Base-by-base conservation (phyloP, 2,329 filamentous ascomycete genomes). In the Clonostachys sp. region DNA sequence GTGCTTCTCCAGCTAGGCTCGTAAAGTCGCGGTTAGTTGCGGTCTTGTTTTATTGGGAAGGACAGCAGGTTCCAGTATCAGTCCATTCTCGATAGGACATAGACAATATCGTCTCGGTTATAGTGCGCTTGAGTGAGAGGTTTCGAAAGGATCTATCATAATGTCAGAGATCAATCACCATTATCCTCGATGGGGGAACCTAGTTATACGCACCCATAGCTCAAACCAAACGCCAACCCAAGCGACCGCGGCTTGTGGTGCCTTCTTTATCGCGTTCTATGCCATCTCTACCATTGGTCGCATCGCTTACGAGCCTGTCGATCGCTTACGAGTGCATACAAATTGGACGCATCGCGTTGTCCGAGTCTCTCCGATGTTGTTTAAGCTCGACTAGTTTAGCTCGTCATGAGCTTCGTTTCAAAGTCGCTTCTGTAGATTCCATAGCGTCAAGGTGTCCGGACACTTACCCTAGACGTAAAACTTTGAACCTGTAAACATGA, bases 1-100 rank as follows among this genome's bases (percentile, higher is more conserved):
- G 7, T 44, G 45, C 8, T 53, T 47, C 41, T 64, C 49, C 17
- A 62, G 45, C 41, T 61, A 36, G 36, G 3, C 14, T 45, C 49
- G 50, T 17, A 62, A 16, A 7, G 47, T 20, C 6, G 24, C 16
- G 48, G 24, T 18, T 42, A 45, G 12, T 47, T 46, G 24, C 13
- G 48, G 12, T 60, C 49, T 46, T 50, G 42, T 13, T 59, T 48
- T 7, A 67, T 53, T 4, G 68, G 53, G 4, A 59, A 55, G 12
- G 41, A 45, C 5, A 56, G 55, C 16, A 70, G 51, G 18, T 57
- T 53, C 53, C 59, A 66, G 50, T 71, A 70, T 65, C 61, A 71
- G 2, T 67, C 54, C 59, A 70, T 71, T 42, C 61, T 59, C 3
- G 54, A 57, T 16, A 65, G 24, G 38, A 72, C 60, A 42, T 72